Evolutionary conservation across 768 basidiomycete genomes (phyloP), one percentile per base, ranked within the genome.

Genomic region (Boletus fagicola): DNA sequence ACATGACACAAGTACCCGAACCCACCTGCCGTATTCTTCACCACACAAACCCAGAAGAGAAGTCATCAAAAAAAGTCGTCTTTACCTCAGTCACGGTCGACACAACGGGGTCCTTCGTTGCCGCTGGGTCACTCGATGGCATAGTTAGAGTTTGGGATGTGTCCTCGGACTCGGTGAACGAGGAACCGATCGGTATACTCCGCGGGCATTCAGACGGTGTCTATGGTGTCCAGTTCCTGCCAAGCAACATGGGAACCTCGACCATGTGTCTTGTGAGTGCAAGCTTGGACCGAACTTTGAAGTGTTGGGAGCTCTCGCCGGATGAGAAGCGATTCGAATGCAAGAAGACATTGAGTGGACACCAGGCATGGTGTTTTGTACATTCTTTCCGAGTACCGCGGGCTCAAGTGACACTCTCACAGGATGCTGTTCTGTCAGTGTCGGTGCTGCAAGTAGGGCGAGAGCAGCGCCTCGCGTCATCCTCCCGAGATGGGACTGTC

Each of bases 81-180:
- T 66, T 70, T 28, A 72, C 71, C 46, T 72, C 71, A 2, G 60
- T 72, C 24, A 33, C 71, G 1, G 64, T 73, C 26, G 65, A 74
- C 50, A 33, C 49, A 2, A 55, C 63, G 54, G 78, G 80, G 4
- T 72, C 70, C 47, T 74, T 79, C 53, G 75, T 82, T 20, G 83
- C 81, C 38, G 77, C 82, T 36, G 83, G 81, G 10, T 75, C 74
- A 33, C 74, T 84, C n/a, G 81, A 83, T 63, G 78, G 78, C 24
- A 70, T 76, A 54, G 72, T 83, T 31, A 75, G 82, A 51, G 72
- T 84, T 13, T 84, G 83, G 82, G 75, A 82, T 57, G 69, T 78
- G 52, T 63, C 69, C 44, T 76, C 75, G 4, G 80, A 76, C 13
- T 58, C 58, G n/a, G 67, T 72, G 28, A 52, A 20, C 18, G 53